phyloP scores from a whole-genome alignment of 78 protist genomes.

The Dictyostelium discoideum region DNA sequence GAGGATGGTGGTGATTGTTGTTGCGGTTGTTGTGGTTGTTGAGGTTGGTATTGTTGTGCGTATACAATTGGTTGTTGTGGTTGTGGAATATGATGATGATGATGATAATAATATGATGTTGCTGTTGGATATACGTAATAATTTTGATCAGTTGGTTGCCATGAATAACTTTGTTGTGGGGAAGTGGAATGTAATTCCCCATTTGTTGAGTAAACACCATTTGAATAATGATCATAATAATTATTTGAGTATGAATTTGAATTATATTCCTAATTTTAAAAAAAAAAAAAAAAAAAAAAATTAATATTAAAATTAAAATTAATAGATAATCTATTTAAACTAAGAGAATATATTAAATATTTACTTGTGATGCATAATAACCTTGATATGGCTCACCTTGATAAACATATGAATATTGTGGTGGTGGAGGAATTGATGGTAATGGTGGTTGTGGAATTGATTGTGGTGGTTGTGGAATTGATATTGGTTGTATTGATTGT shows the following conservation, averaged over 20 bases:
- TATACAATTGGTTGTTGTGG: background rate
- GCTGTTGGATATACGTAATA: background rate
- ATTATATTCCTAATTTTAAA: background rate
- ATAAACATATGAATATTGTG: slow-evolving; percentile 7
- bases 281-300: background rate
- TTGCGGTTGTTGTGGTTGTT: background rate
- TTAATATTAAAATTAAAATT: background rate
- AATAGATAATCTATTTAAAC: background rate
- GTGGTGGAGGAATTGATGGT: background rate
- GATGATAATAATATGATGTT: background rate
- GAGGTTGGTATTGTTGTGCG: background rate
- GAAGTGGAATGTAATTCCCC: background rate
- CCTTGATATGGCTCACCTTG: background rate
- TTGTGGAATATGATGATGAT: background rate
- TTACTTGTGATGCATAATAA: background rate
- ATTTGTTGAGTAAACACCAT: background rate
- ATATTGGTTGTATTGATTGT: background rate
- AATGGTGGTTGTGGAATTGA: slow-evolving; percentile 5
- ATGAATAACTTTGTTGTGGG: background rate
- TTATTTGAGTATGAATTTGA: background rate
- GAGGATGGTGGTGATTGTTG: background rate
- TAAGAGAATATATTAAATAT: background rate
- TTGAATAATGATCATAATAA: background rate
- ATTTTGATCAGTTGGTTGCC: background rate
- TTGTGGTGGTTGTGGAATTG: background rate